Evolutionary conservation across 805 yeast species (phyloP), one percentile per base, ranked within the genome.

Genomic region (Zygosaccharomyces siamensis): DNA sequence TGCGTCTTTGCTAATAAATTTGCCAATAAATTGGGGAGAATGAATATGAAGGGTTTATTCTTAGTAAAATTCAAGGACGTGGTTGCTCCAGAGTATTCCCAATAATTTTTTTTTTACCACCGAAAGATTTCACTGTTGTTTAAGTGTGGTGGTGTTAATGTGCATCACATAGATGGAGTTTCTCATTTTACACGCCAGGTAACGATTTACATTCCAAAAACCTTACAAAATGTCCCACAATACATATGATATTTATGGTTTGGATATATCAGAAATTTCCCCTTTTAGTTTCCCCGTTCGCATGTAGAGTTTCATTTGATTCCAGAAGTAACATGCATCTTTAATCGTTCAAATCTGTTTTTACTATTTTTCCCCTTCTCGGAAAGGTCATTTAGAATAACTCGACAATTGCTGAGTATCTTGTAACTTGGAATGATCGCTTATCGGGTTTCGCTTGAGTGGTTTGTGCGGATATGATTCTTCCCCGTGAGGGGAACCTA

Each of bases 341-440:
- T 61, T 3, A 72, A 75, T 16, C 67, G 68, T 1, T 76, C 76
- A 56, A 52, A 71, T 39, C 58, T 76, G 35, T 80, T 80, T 70
- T 84, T 80, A 64, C 64, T 53, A 77, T 74, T 2, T 81, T 81
- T 70, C 85, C 86, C 32, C 70, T 85, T 43, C 83, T 85, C 63
- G 84, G 86, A 4, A 60, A 71, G 31, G 76, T 78, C 31, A 73
- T 85, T 78, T 85, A 75, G 60, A 65, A 70, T 46, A 75, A 78
- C 55, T 66, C 78, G 48, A 74, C 73, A 6, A 72, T 74, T 43
- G 66, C 63, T 1, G 72, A 69, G 35, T 81, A 68, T 59, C 84
- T 85, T 1, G 78, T 77, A 14, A 83, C 72, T 4, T 81, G 83
- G 83, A 83, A 3, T 66, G 76, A 2, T 69, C 77, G 6, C 52